Conservation (phyloP, 352 stramenopile species). For the Phytophthora citricola region DNA sequence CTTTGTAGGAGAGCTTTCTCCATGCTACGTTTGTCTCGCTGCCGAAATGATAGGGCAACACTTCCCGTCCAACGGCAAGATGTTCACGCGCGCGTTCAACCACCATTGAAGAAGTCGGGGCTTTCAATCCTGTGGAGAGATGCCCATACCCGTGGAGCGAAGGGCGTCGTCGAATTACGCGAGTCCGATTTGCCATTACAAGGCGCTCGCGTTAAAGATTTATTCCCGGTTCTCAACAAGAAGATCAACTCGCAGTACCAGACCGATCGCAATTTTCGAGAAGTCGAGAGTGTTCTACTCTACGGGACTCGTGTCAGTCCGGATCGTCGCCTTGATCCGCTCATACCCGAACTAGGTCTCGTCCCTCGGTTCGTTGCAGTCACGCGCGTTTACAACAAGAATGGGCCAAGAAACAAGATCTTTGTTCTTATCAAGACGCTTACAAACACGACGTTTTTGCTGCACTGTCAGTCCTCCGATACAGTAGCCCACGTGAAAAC, state of each 20-base stretch:
- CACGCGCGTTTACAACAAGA: not conserved
- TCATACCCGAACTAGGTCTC: slow-evolving; percentile 16
- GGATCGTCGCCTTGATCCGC: not conserved
- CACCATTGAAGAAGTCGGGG: not conserved
- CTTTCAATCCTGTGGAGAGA: slow-evolving; percentile 13
- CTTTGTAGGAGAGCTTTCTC: no score
- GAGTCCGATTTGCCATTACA: not conserved
- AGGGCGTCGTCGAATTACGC: not conserved
- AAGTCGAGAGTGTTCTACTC: slow-evolving; percentile 2
- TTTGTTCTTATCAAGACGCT: slow-evolving; percentile 10
- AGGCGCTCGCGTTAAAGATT: slow-evolving; percentile 3
- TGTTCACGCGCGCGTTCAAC: no score
- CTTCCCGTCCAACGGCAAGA: no score
- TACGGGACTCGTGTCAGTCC: slow-evolving; percentile 4
- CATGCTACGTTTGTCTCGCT: not conserved
- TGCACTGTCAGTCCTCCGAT: slow-evolving; percentile 1
- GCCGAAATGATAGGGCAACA: not conserved
- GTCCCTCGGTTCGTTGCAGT: slow-evolving; percentile 13
- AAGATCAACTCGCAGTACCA: not conserved
- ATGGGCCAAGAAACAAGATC: not conserved
- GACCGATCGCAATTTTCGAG: not conserved
- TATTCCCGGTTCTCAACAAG: slow-evolving; percentile 10
- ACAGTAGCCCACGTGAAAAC: slow-evolving; percentile 1
- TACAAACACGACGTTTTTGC: not conserved
- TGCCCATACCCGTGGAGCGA: not conserved